phyloP scores from a whole-genome alignment of 2,329 filamentous ascomycete species.

The Exophiala viscosa region DNA sequence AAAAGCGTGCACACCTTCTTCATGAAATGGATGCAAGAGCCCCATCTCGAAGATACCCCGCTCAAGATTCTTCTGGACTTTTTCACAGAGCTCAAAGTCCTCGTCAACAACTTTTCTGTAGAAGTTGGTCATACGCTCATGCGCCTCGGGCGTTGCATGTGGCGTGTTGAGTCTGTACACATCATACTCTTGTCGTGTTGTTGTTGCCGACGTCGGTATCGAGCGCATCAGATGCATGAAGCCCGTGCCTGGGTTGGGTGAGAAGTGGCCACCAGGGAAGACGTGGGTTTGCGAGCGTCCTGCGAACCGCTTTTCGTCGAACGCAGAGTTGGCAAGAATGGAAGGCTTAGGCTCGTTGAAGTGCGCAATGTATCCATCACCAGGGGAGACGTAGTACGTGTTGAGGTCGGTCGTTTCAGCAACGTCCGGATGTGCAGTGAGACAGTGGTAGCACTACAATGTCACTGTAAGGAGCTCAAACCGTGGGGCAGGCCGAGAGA shows the following conservation, averaged over 20 bases:
- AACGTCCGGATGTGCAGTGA: constrained; percentile 57
- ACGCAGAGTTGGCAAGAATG: constrained; percentile 16
- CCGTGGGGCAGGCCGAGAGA: not conserved
- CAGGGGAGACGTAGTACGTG: constrained; percentile 53
- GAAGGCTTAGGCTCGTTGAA: constrained; percentile 31
- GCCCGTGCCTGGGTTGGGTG: constrained; percentile 12
- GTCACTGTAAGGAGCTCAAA: not conserved
- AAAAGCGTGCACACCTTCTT: constrained; percentile 58
- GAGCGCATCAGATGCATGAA: constrained; percentile 33
- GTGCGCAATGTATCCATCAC: constrained; percentile 55
- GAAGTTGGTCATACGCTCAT: constrained; percentile 55
- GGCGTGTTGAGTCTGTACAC: constrained; percentile 57
- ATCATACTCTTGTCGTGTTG: constrained; percentile 58
- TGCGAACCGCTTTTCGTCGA: constrained; percentile 35
- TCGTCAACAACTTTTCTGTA: constrained; percentile 59
- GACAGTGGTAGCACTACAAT: constrained; percentile 51
- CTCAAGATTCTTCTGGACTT: constrained; percentile 51
- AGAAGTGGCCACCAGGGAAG: constrained; percentile 29
- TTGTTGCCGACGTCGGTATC: constrained; percentile 51
- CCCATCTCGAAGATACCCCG: constrained; percentile 57
- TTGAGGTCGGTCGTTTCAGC: constrained; percentile 52
- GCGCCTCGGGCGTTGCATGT: constrained; percentile 56
- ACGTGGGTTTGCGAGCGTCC: constrained; percentile 35
- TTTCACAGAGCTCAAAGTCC: constrained; percentile 56
- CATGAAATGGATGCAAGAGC: constrained; percentile 58